phyloP scores from a whole-genome alignment of 352 stramenopile genomes.

The Globisporangium viniferum region DNA sequence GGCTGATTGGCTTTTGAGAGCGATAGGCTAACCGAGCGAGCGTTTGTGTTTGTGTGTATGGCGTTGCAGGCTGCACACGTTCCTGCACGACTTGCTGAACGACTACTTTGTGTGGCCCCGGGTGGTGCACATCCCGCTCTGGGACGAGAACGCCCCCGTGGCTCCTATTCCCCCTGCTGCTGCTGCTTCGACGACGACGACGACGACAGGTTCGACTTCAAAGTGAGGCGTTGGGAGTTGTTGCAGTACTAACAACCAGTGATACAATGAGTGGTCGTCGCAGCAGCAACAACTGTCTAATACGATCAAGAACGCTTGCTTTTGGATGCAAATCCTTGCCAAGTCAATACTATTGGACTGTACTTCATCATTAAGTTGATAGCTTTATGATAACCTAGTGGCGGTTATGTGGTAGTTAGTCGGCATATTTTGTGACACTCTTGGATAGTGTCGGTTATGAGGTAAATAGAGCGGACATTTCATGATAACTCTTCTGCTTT shows the following conservation, averaged over 20 bases:
- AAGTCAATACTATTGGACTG: no score
- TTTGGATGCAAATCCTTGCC: no score
- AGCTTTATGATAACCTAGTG: no score
- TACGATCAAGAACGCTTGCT: no score
- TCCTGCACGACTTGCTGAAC: constrained; percentile 69
- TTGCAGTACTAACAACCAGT: no score
- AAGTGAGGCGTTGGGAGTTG: neutral
- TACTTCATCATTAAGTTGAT: no score
- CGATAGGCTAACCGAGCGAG: neutral
- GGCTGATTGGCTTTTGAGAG: neutral
- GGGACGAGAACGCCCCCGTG: constrained; percentile 37
- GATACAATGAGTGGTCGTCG: no score
- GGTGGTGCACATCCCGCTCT: constrained; percentile 63
- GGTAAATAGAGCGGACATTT: neutral
- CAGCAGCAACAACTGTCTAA: no score
- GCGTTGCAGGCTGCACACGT: constrained; percentile 58
- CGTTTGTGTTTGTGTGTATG: neutral
- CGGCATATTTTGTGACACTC: no score
- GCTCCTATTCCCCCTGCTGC: neutral
- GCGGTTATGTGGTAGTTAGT: no score
- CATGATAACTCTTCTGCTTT: neutral
- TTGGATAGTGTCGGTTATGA: neutral
- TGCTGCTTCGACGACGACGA: neutral
- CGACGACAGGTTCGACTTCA: neutral
- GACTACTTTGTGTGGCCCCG: constrained; percentile 81